A percentile compares a stretch with the other conserved stretches of the same genome.
Evolutionary conservation across 306 rosid species (phyloP).

Genomic region (Corylus heterophylla): DNA sequence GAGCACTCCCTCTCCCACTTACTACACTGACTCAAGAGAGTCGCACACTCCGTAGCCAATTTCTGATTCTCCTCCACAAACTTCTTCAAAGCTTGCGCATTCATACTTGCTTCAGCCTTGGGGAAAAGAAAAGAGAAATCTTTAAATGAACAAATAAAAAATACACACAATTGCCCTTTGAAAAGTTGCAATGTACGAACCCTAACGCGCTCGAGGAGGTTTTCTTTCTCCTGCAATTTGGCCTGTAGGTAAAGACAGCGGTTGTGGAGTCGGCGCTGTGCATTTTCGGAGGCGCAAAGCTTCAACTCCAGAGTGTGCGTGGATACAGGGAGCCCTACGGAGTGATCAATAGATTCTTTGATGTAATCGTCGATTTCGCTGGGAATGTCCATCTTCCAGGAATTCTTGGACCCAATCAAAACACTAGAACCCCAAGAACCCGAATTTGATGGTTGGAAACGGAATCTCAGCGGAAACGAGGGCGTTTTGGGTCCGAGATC

Average conservation of each 20-base stretch:
- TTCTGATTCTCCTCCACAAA: conserved; percentile 82
- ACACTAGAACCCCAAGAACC: conserved; percentile 13
- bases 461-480: not conserved
- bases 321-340: conserved; percentile 59
- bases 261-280: conserved; percentile 52
- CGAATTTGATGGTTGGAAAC: not conserved
- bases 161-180: not conserved
- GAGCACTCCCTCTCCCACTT: conserved; percentile 73
- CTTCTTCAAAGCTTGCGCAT: conserved; percentile 79
- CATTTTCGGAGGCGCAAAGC: conserved; percentile 65
- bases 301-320: conserved; percentile 50
- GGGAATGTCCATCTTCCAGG: conserved; percentile 60
- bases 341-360: conserved; percentile 59
- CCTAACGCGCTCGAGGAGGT: conserved; percentile 55
- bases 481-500: not conserved
- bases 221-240: conserved; percentile 63
- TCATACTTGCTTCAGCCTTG: conserved; percentile 74
- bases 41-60: conserved; percentile 62
- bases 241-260: conserved; percentile 42
- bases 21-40: conserved; percentile 50
- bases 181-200: conserved; percentile 29
- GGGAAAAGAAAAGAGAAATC: not conserved
- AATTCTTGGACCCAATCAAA: conserved; percentile 14
- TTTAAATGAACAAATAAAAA: not conserved
- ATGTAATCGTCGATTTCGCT: conserved; percentile 50